Evolutionary conservation across 441 rosid species (phyloP).

Genomic region (Euphorbia celastroides): DNA sequence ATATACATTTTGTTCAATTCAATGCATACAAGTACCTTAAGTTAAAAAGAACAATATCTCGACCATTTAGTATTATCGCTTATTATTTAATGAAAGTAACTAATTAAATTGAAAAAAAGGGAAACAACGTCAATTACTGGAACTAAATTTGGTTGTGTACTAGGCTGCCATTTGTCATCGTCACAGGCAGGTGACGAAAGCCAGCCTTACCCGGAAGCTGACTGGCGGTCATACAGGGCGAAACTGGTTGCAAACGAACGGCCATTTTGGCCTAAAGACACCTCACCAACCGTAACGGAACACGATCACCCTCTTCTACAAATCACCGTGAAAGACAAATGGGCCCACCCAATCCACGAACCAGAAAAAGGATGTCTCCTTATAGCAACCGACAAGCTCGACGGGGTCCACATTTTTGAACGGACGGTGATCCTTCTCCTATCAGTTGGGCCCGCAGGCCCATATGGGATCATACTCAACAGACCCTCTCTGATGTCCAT

Average conservation of each 20-base stretch:
- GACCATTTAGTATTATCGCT: too few relatives aligned
- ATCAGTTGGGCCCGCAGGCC: slow-evolving; percentile 61
- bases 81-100: too few relatives aligned
- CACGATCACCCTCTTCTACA: slow-evolving; percentile 15
- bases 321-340: slow-evolving; percentile 41
- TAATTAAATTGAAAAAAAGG: too few relatives aligned
- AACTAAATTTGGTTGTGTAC: neutral
- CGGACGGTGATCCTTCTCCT: slow-evolving; percentile 74
- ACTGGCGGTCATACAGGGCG: slow-evolving; percentile 86
- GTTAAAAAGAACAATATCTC: too few relatives aligned
- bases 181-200: slow-evolving; percentile 33
- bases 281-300: slow-evolving; percentile 31
- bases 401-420: slow-evolving; percentile 89
- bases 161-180: slow-evolving; percentile 53
- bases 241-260: slow-evolving; percentile 57
- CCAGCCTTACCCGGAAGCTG: slow-evolving; percentile 31
- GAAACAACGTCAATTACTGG: neutral
- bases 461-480: slow-evolving; percentile 77
- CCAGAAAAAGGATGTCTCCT: slow-evolving; percentile 85
- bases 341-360: slow-evolving; percentile 79
- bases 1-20: too few relatives aligned
- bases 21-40: too few relatives aligned
- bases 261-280: slow-evolving; percentile 25
- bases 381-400: slow-evolving; percentile 77
- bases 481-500: slow-evolving; percentile 91